phyloP scores from a whole-genome alignment of 2,329 filamentous ascomycete genomes.

The Alternaria gaisen region DNA sequence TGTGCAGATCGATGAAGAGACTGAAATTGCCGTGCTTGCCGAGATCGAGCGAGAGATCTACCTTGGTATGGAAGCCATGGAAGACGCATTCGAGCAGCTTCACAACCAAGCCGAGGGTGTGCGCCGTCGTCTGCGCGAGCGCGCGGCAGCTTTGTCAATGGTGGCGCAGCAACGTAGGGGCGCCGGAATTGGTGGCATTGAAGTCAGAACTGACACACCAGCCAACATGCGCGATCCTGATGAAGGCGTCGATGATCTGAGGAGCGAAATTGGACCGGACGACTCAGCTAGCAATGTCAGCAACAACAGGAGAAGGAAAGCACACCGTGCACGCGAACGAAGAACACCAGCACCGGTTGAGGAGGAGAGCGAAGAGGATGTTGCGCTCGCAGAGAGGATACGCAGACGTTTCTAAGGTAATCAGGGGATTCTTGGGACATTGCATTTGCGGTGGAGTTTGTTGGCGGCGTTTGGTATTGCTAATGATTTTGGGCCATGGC shows the following conservation, averaged over 20 bases:
- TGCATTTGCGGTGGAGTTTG: slow-evolving; percentile 19
- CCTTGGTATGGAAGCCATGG: slow-evolving; percentile 89
- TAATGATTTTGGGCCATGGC: slow-evolving; percentile 8
- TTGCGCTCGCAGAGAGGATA: slow-evolving; percentile 38
- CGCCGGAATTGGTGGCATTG: slow-evolving; percentile 53
- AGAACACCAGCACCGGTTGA: slow-evolving; percentile 76
- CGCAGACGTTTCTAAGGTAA: slow-evolving; percentile 34
- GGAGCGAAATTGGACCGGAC: slow-evolving; percentile 72
- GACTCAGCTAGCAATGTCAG: slow-evolving; percentile 84
- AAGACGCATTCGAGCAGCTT: slow-evolving; percentile 93
- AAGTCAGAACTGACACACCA: slow-evolving; percentile 61
- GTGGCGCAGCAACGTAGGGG: slow-evolving; percentile 66
- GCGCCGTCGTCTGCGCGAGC: slow-evolving; percentile 79
- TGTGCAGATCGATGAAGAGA: slow-evolving; percentile 92
- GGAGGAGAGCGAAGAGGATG: slow-evolving; percentile 56
- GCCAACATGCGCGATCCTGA: slow-evolving; percentile 47
- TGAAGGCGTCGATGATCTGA: slow-evolving; percentile 51
- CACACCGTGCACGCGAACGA: slow-evolving; percentile 73
- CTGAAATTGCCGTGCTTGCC: slow-evolving; percentile 86
- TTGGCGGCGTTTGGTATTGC: slow-evolving; percentile 12
- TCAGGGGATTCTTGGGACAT: slow-evolving; percentile 2
- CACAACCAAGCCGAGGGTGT: slow-evolving; percentile 85
- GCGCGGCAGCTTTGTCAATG: slow-evolving; percentile 78
- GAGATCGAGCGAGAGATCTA: slow-evolving; percentile 95
- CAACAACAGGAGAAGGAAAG: slow-evolving; percentile 72